phyloP scores from a whole-genome alignment of 2,329 filamentous ascomycete genomes.

The Helotiales sp. region DNA sequence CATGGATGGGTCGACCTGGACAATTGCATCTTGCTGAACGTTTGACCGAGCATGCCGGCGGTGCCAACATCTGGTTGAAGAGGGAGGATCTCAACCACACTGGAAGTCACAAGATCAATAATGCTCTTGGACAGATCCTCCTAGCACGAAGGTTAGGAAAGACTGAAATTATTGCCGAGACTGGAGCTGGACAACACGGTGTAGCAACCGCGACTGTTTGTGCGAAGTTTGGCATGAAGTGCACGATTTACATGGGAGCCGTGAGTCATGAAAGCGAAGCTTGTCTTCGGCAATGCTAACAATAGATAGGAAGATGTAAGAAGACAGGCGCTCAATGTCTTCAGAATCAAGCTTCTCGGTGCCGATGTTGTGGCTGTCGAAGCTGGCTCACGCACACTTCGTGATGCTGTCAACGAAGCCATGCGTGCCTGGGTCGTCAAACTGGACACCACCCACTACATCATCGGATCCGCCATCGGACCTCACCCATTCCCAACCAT shows the following conservation, averaged over 20 bases:
- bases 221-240: slow-evolving; percentile 97
- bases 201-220: slow-evolving; percentile 97
- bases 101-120: slow-evolving; percentile 99
- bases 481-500: slow-evolving; percentile 98
- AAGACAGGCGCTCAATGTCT: slow-evolving; percentile 94
- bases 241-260: slow-evolving; percentile 97
- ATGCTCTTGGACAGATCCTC: slow-evolving; percentile 90
- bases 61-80: slow-evolving; percentile 97
- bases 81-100: slow-evolving; percentile 97
- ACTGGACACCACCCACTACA: slow-evolving; percentile 94
- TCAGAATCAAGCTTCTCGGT: slow-evolving; percentile 95
- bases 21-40: slow-evolving; percentile 87
- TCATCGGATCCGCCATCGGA: slow-evolving; percentile 95
- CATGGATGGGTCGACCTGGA: slow-evolving; percentile 94
- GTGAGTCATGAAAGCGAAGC: slow-evolving; percentile 25
- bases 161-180: slow-evolving; percentile 97
- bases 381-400: slow-evolving; percentile 79
- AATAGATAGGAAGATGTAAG: slow-evolving; percentile 75
- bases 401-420: slow-evolving; percentile 93
- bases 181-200: slow-evolving; percentile 95
- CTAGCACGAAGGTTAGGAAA: slow-evolving; percentile 86
- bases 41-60: slow-evolving; percentile 83
- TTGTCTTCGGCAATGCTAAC: slow-evolving; percentile 9
- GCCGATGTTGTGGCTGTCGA: slow-evolving; percentile 92
- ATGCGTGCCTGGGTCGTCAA: slow-evolving; percentile 91